Base-by-base conservation (phyloP, 257 asterid genomes). In the Solanum pinnatisectum region DNA sequence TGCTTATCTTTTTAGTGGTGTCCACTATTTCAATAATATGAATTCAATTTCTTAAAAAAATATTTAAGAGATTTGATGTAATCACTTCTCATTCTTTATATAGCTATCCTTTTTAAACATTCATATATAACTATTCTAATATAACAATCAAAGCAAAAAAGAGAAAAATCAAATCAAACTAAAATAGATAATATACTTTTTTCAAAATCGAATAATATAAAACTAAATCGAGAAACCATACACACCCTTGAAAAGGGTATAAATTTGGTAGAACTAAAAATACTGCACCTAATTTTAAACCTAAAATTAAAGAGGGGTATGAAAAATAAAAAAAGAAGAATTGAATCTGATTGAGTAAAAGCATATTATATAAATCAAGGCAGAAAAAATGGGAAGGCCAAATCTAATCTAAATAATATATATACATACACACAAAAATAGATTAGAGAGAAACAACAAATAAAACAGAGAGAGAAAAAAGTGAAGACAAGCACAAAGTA, bases 401-500 rank as follows among this genome's bases (percentile, higher is more conserved):
- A 90, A 87, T 88, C 89, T 8, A 87, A 84, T 65, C 63, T 20
- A 37, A 32, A 42, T 32, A 86, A 88, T 56, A 79, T 60, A 30
- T 13, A 22, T 60, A 30, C 11, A 22, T 0, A 20, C 5, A 15
- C 23, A 68, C 11, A 30, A 14, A 30, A 14, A 70, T 30, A 70
- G 6, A 60, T 60, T 14, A 25, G 3, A 11, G 8, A 5, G 7
- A 33, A 23, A 35, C 68, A 8, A 87, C 70, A 85, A 60, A 81
- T 84, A 59, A 32, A 90, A 95, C 95, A 93, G 93, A 92, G 89
- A 77, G 84, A 40, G 16, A 49, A n/a, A 52, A 22, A 88, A 33
- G 59, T 25, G 65, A 65, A 16, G 39, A n/a, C 39, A 85, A 73
- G 8, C 79, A 71, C 18, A 86, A 86, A 70, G 25, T 39, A 85